These are phyloP conservation scores for Coprinopsis cinerea DNA, from an alignment of 768 basidiomycete genomes.

Conservation along the genomic window DNA sequence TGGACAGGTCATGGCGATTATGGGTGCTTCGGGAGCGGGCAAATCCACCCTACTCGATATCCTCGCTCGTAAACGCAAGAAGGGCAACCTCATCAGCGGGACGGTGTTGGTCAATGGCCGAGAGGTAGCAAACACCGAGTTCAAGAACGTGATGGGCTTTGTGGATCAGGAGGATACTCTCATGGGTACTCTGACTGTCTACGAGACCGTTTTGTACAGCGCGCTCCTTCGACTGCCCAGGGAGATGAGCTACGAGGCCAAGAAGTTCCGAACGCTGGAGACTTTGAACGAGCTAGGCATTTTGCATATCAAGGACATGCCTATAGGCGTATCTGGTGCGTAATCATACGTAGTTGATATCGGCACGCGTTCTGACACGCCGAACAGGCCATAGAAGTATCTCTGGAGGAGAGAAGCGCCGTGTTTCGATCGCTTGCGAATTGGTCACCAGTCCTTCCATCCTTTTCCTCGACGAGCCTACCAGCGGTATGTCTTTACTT, in stretches of 20 bases:
- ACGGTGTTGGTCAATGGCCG: conserved; percentile 83
- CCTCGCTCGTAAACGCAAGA: conserved; percentile 84
- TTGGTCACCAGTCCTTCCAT: conserved; percentile 96
- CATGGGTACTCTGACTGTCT: conserved; percentile 96
- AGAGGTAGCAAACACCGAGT: conserved; percentile 64
- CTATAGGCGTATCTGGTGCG: conserved; percentile 84
- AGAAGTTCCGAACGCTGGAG: conserved; percentile 89
- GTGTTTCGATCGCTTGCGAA: conserved; percentile 97
- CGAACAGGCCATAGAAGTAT: conserved; percentile 77
- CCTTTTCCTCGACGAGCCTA: conserved; percentile 95
- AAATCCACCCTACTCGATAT: conserved; percentile 97
- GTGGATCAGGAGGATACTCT: conserved; percentile 99
- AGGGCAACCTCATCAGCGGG: conserved; percentile 62
- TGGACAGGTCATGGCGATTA: conserved; percentile 90
- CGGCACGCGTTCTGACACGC: background rate
- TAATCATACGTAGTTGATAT: conserved; percentile 8
- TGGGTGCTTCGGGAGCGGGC: conserved; percentile 95
- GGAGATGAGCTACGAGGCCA: conserved; percentile 95
- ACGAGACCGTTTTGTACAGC: conserved; percentile 94
- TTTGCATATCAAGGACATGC: conserved; percentile 78
- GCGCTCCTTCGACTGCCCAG: conserved; percentile 85
- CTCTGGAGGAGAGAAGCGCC: conserved; percentile 94
- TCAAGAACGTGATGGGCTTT: conserved; percentile 84
- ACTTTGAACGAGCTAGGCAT: conserved; percentile 97
- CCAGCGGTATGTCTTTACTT: conserved; percentile 61